A percentile compares a stretch with the other conserved stretches of the same genome.
These are phyloP conservation scores for Recurvomyces mirabilis DNA, from an alignment of 495 filamentous ascomycete genomes.

Conservation along the genomic window DNA sequence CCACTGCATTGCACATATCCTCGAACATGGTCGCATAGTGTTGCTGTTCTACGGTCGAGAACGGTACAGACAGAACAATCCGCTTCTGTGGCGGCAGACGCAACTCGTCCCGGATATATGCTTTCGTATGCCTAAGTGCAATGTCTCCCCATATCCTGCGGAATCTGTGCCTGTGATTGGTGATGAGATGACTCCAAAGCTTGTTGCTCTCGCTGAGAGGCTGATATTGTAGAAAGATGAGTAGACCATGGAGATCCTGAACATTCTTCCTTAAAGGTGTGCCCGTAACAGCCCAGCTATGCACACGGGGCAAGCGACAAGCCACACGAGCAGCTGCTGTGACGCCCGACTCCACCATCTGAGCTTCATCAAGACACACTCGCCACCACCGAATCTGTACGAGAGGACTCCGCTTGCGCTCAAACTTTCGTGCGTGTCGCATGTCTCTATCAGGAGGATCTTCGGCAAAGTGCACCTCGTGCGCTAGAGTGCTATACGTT, in stretches of 20 bases:
- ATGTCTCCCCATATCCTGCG: constrained; percentile 53
- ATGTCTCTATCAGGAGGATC: constrained; percentile 52
- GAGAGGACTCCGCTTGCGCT: constrained; percentile 60
- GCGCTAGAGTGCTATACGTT: constrained; percentile 66
- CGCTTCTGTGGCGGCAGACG: constrained; percentile 65
- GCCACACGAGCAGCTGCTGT: constrained; percentile 75
- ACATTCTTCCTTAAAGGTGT: constrained; percentile 77
- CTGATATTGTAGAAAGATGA: constrained; percentile 69
- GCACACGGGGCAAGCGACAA: constrained; percentile 64
- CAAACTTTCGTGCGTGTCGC: constrained; percentile 55
- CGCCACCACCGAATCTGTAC: constrained; percentile 81
- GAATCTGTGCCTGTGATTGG: constrained; percentile 48
- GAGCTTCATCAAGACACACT: constrained; percentile 86
- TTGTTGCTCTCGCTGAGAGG: constrained; percentile 52
- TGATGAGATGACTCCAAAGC: constrained; percentile 58
- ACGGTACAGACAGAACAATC: constrained; percentile 78
- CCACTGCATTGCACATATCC: constrained; percentile 58
- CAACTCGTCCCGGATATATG: constrained; percentile 60
- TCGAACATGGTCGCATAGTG: constrained; percentile 63
- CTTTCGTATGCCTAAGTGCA: constrained; percentile 77
- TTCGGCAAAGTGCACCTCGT: constrained; percentile 67
- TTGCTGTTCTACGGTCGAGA: constrained; percentile 79
- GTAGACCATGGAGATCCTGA: constrained; percentile 54
- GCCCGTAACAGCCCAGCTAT: constrained; percentile 88
- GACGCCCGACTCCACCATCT: constrained; percentile 85